Evolutionary conservation across 306 rosid genomes (phyloP).

Genomic region (Ormosia emarginata): DNA sequence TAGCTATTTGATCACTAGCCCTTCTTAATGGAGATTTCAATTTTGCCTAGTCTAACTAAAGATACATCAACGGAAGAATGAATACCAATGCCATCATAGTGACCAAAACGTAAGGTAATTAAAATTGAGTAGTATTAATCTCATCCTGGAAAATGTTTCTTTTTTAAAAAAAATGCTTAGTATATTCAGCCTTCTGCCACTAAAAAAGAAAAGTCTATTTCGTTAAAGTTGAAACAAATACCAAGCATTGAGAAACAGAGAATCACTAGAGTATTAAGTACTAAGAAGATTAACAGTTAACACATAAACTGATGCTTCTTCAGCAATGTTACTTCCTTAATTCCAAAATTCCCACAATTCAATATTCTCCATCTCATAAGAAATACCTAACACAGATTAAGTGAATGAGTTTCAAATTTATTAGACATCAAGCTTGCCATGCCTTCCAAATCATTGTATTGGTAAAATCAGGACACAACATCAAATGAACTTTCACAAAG

Average conservation of each 20-base stretch:
- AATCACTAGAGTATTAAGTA: neutral
- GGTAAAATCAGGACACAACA: slow-evolving; percentile 11
- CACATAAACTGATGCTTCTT: neutral
- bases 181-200: neutral
- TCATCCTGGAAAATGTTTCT: neutral
- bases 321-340: neutral
- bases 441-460: neutral
- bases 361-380: slow-evolving; percentile 20
- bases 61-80: neutral
- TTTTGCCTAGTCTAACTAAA: neutral
- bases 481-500: slow-evolving; percentile 1
- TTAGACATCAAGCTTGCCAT: slow-evolving; percentile 5
- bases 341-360: slow-evolving; percentile 13
- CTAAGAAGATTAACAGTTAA: neutral
- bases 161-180: no score
- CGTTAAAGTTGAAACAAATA: neutral
- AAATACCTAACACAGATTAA: neutral
- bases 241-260: neutral
- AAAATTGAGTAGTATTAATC: neutral
- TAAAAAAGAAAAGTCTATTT: neutral
- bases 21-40: neutral
- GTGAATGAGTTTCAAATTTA: neutral
- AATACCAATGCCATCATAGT: neutral
- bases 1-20: slow-evolving; percentile 5
- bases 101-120: neutral